Evolutionary conservation across 169 alveolate genomes (phyloP).

Genomic region (Eimeria necatrix): DNA sequence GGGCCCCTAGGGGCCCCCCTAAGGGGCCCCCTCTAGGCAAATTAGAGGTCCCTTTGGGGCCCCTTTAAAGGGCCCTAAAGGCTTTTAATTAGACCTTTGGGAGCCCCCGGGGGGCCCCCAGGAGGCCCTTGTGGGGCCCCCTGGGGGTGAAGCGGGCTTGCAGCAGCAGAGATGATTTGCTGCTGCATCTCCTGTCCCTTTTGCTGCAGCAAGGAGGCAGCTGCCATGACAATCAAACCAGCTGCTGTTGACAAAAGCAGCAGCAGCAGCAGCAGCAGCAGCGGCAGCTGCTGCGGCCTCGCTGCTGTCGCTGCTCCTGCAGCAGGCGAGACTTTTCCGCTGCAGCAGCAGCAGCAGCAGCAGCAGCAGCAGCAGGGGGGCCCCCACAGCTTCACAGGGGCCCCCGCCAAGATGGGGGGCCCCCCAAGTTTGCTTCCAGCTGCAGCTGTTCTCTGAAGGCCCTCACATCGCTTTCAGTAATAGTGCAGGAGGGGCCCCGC

Average conservation of each 20-base stretch:
- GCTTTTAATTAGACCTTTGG: background rate
- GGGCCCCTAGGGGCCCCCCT: background rate
- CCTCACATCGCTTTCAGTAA: background rate
- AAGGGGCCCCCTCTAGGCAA: background rate
- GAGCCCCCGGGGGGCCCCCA: background rate
- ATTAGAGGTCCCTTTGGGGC: background rate
- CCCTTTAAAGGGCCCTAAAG: background rate
- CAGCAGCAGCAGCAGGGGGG: background rate
- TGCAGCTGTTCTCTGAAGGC: constrained; percentile 35
- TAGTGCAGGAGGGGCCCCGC: constrained; percentile 20
- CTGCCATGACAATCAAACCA: background rate
- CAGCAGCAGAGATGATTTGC: background rate
- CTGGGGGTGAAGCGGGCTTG: background rate
- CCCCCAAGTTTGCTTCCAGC: background rate
- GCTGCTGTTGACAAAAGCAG: background rate
- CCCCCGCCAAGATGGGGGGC: no score
- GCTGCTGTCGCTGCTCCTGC: background rate
- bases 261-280: background rate
- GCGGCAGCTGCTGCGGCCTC: background rate
- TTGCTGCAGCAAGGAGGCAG: background rate
- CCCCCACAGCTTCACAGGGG: no score
- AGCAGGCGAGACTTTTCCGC: background rate
- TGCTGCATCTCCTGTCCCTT: background rate
- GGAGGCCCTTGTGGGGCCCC: background rate
- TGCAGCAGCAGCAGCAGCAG: background rate